Conservation (phyloP, 2,329 filamentous ascomycete species). For the Neofusicoccum umdonicola region DNA sequence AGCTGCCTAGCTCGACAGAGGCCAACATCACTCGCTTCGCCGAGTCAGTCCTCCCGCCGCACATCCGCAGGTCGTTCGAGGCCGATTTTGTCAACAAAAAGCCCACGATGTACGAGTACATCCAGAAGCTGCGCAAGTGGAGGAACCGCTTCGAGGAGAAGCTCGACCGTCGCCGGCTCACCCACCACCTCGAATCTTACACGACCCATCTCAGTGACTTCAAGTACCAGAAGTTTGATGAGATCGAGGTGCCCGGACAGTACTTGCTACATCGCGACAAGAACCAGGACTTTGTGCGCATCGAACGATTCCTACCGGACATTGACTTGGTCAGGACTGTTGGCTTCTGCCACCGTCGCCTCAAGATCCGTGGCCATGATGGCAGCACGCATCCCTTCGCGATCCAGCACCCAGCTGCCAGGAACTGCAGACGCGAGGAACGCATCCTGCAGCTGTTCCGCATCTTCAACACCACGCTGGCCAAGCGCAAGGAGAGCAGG, state of each 20-base stretch:
- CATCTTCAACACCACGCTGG: slow-evolving; percentile 89
- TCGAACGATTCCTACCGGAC: slow-evolving; percentile 92
- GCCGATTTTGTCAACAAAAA: slow-evolving; percentile 94
- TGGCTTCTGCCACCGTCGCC: slow-evolving; percentile 83
- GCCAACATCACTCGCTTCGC: slow-evolving; percentile 96
- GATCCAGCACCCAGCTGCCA: slow-evolving; percentile 89
- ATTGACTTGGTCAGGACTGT: slow-evolving; percentile 91
- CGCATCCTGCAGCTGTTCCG: slow-evolving; percentile 94
- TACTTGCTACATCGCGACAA: slow-evolving; percentile 98
- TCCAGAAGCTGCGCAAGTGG: slow-evolving; percentile 93
- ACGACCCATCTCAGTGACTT: slow-evolving; percentile 95
- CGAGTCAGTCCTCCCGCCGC: slow-evolving; percentile 88
- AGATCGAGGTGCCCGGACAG: slow-evolving; percentile 95
- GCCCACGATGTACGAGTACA: slow-evolving; percentile 98
- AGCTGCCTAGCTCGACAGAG: slow-evolving; percentile 85
- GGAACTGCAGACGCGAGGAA: slow-evolving; percentile 91
- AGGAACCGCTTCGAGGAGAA: slow-evolving; percentile 98
- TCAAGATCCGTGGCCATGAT: slow-evolving; percentile 96
- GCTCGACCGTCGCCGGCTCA: slow-evolving; percentile 76
- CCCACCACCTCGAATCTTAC: slow-evolving; percentile 75
- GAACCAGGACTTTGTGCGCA: slow-evolving; percentile 97
- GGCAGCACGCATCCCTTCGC: slow-evolving; percentile 96
- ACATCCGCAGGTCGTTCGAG: slow-evolving; percentile 96
- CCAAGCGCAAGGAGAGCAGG: slow-evolving; percentile 91
- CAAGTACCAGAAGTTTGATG: slow-evolving; percentile 95